Conservation (phyloP, 495 filamentous ascomycete genomes). For the Trichoderma erinaceum region DNA sequence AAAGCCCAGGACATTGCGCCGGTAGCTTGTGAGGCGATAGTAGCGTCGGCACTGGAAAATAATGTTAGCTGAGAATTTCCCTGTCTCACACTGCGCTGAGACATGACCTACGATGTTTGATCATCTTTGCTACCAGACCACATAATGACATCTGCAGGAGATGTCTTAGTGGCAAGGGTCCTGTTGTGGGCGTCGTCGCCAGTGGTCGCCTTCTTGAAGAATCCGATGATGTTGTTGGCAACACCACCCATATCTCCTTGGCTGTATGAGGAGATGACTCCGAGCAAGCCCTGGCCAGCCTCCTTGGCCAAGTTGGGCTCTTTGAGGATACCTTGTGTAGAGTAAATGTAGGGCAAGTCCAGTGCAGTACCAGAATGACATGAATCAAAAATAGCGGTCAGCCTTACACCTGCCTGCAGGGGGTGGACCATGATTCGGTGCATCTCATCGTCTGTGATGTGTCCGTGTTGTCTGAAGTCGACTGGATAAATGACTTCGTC, state of each 20-base stretch:
- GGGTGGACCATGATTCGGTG: slow-evolving; percentile 91
- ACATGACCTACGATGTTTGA: slow-evolving; percentile 77
- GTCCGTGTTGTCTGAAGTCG: slow-evolving; percentile 82
- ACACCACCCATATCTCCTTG: slow-evolving; percentile 84
- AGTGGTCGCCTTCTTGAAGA: slow-evolving; percentile 87
- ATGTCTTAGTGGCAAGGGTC: slow-evolving; percentile 83
- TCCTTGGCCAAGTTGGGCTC: slow-evolving; percentile 98
- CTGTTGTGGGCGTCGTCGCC: slow-evolving; percentile 78
- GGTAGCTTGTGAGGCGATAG: slow-evolving; percentile 74
- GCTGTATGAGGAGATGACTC: slow-evolving; percentile 83
- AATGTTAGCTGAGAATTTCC: slow-evolving; percentile 2
- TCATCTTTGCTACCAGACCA: slow-evolving; percentile 94
- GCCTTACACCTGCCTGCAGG: slow-evolving; percentile 73
- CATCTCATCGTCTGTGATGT: slow-evolving; percentile 98
- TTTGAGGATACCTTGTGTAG: slow-evolving; percentile 90
- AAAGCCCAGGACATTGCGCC: slow-evolving; percentile 99
- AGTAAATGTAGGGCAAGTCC: slow-evolving; percentile 96
- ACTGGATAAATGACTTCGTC: slow-evolving; percentile 98
- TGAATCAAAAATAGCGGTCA: slow-evolving; percentile 99
- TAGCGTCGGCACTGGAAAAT: slow-evolving; percentile 52
- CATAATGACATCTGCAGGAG: slow-evolving; percentile 93
- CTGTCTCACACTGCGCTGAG: not conserved
- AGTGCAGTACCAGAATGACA: slow-evolving; percentile 96
- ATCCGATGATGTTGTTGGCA: slow-evolving; percentile 70
- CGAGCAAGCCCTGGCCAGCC: slow-evolving; percentile 85